These are phyloP conservation scores for Penicillium fimorum DNA, from an alignment of 495 filamentous ascomycete genomes.

Conservation along the genomic window DNA sequence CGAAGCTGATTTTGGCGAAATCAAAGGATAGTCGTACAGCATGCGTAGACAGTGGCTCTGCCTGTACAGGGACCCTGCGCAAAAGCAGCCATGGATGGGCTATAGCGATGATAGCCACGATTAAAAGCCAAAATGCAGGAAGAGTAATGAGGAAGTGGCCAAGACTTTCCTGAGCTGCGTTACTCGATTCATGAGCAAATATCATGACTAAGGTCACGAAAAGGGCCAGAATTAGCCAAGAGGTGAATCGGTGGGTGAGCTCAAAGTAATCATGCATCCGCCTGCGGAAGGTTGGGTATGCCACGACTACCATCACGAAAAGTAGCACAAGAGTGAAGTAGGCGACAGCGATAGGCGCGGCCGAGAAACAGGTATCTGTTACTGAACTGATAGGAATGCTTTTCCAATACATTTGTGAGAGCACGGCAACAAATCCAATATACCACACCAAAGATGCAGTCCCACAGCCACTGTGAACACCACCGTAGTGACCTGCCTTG, in stretches of 20 bases:
- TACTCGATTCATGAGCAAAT: constrained; percentile 28
- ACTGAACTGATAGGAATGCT: constrained; percentile 16
- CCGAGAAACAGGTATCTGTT: constrained; percentile 15
- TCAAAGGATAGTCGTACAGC: constrained; percentile 67
- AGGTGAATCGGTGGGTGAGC: constrained; percentile 62
- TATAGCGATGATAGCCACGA: constrained; percentile 57
- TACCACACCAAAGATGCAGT: constrained; percentile 66
- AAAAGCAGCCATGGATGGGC: constrained; percentile 69
- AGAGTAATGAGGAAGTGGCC: constrained; percentile 44
- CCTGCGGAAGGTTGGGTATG: constrained; percentile 51
- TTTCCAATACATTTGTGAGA: constrained; percentile 37
- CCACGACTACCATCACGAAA: constrained; percentile 34
- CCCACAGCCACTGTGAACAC: constrained; percentile 65
- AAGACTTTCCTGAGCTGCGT: constrained; percentile 17
- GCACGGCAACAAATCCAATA: constrained; percentile 44
- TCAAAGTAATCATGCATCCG: constrained; percentile 65
- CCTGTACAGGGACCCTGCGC: constrained; percentile 54
- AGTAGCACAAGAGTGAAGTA: constrained; percentile 30
- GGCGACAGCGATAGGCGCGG: constrained; percentile 18
- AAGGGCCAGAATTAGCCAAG: constrained; percentile 60
- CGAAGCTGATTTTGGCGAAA: constrained; percentile 38
- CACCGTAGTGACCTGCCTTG: constrained; percentile 69
- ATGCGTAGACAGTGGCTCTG: constrained; percentile 63
- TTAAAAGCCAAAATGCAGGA: constrained; percentile 69
- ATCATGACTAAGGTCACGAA: constrained; percentile 52